Evolutionary conservation across 805 yeast genomes (phyloP).

Genomic region (Zygosaccharomyces bisporus): DNA sequence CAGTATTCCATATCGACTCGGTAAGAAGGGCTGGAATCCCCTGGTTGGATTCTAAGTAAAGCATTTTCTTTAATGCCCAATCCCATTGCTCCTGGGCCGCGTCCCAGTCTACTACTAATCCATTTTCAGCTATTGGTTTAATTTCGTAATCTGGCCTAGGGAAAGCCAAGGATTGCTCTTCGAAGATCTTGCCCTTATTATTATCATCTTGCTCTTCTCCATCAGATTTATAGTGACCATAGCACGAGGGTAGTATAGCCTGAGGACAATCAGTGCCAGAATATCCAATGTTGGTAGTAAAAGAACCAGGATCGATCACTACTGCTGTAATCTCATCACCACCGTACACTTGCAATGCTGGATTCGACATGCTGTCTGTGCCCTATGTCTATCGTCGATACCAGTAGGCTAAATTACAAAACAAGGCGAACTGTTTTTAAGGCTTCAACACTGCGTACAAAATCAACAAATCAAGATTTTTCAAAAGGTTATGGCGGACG

Average conservation of each 20-base stretch:
- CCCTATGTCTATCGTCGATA: not conserved
- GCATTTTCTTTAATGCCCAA: conserved; percentile 49
- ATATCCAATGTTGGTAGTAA: conserved; percentile 77
- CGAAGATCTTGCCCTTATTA: conserved; percentile 28
- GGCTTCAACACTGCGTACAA: not conserved
- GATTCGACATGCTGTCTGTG: conserved; percentile 28
- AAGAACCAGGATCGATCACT: conserved; percentile 88
- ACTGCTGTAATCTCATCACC: conserved; percentile 85
- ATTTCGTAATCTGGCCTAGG: conserved; percentile 54
- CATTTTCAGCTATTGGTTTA: conserved; percentile 56
- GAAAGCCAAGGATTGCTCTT: conserved; percentile 44
- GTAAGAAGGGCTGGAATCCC: conserved; percentile 67
- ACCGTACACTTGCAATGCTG: conserved; percentile 52
- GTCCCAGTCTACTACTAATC: conserved; percentile 79
- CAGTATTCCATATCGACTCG: conserved; percentile 83
- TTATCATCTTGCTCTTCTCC: conserved; percentile 19
- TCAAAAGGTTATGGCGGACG: conserved; percentile 1
- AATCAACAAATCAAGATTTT: conserved; percentile 1
- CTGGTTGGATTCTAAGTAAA: conserved; percentile 44
- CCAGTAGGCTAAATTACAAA: too few species aligned
- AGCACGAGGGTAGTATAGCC: conserved; percentile 67
- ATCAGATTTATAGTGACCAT: conserved; percentile 37
- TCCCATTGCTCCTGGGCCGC: conserved; percentile 71
- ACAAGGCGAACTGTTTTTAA: not conserved
- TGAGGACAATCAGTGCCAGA: conserved; percentile 92